phyloP scores from a whole-genome alignment of 2,329 filamentous ascomycete species.

The Gaeumannomyces tritici region DNA sequence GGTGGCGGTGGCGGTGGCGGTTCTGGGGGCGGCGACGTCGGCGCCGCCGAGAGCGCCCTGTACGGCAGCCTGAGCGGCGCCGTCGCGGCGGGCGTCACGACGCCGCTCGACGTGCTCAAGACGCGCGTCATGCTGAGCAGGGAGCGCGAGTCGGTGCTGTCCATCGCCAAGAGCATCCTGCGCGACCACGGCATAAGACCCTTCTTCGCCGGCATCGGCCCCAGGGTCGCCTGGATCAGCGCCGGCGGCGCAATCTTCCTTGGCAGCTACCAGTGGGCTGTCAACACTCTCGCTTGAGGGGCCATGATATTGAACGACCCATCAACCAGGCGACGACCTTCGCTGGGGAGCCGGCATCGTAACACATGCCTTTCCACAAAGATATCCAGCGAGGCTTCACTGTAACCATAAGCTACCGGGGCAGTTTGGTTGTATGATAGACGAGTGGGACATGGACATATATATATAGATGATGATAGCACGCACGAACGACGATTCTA shows the following conservation, averaged over 20 bases:
- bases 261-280: slow-evolving; percentile 84
- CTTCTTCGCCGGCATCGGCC: slow-evolving; percentile 70
- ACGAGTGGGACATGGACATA: not conserved
- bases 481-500: no score
- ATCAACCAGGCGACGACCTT: not conserved
- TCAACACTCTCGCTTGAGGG: slow-evolving; percentile 53
- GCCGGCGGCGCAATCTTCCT: slow-evolving; percentile 90
- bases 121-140: slow-evolving; percentile 88
- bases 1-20: slow-evolving; percentile 9
- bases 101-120: slow-evolving; percentile 92
- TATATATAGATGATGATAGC: no score
- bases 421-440: not conserved
- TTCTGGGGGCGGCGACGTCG: slow-evolving; percentile 31
- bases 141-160: slow-evolving; percentile 48
- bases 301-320: no score
- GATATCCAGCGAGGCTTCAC: not conserved
- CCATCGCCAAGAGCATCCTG: slow-evolving; percentile 56
- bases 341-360: not conserved
- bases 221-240: slow-evolving; percentile 88
- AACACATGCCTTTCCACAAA: not conserved
- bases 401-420: not conserved
- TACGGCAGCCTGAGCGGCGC: slow-evolving; percentile 80
- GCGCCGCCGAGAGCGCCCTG: slow-evolving; percentile 69
- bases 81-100: slow-evolving; percentile 79
- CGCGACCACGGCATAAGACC: slow-evolving; percentile 53